Base-by-base conservation (phyloP, 768 basidiomycete species). In the Chalciporus piperatus region DNA sequence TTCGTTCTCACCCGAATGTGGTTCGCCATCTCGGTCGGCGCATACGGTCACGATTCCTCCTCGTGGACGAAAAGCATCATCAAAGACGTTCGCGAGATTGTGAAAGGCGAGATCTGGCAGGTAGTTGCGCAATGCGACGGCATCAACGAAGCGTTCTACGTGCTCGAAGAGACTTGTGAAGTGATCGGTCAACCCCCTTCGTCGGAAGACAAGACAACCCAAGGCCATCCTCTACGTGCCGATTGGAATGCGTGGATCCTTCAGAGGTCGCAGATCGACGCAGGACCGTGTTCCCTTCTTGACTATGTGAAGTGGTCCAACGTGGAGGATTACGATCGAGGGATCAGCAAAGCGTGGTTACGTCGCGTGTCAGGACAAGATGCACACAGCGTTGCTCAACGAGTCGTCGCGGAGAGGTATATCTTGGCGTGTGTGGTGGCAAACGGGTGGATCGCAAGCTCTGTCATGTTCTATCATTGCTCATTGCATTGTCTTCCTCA, bases 91-190 rank as follows among this genome's bases (percentile, higher is more conserved):
- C 74, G 76, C 50, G 77, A 85, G 59, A 61, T 87, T 33, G 72
- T 84, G 23, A 49, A 68, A 22, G 73, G 70, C 14, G 83, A 89
- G 52, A 71, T 89, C 17, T 90, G 88, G 87, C 69, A 63, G 17
- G 64, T 90, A 35, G 70, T 72, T 17, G 59, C 76, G 11, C 60
- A 49, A 13, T 52, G 60, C 17, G 41, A 44, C 1, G 37, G 51
- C 2, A 51, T 57, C 12, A 62, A 55, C 19, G 70, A 76, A 50
- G 63, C 60, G 10, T 76, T 80, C 56, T 82, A 83, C 59, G 81
- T 88, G 23, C 67, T 92, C 1, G 86, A 87, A 53, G 63, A 77
- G 19, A 91, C 89, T 0, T 88, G 88, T 60, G 89, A 91, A 59
- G 82, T 85, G 28, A 76, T 89, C 48, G 87, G 86, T 0, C 70